phyloP scores from a whole-genome alignment of 345 rosid species.

The Camelina sativa region DNA sequence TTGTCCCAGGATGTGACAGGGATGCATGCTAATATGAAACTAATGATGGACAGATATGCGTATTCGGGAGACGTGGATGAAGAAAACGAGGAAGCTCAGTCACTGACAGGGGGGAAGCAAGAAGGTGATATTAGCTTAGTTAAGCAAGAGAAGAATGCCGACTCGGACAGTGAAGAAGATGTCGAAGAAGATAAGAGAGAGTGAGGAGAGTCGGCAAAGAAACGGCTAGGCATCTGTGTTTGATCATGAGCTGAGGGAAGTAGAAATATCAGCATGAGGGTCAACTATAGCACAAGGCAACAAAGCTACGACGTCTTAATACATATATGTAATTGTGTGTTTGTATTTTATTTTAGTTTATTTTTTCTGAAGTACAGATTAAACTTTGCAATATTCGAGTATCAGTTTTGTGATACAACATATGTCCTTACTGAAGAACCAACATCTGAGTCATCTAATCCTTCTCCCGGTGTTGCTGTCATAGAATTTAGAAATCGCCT shows the following conservation, averaged over 20 bases:
- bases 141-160: constrained; percentile 57
- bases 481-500: neutral
- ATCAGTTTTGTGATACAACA: neutral
- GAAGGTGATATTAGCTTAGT: constrained; percentile 76
- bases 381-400: neutral
- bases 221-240: constrained; percentile 14
- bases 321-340: constrained; percentile 31
- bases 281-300: constrained; percentile 22
- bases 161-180: constrained; percentile 56
- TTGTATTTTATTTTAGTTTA: constrained; percentile 28
- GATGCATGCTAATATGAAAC: constrained; percentile 28
- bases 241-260: constrained; percentile 16
- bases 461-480: neutral
- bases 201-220: constrained; percentile 35
- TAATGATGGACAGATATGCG: constrained; percentile 64
- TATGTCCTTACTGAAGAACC: neutral
- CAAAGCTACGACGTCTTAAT: neutral
- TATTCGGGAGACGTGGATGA: constrained; percentile 74
- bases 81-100: constrained; percentile 67
- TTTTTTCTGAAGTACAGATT: no score
- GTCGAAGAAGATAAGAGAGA: constrained; percentile 81
- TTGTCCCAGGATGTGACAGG: neutral
- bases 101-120: constrained; percentile 64
- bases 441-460: neutral
- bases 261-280: constrained; percentile 26